phyloP scores from a whole-genome alignment of 768 basidiomycete genomes.

The Lactarius akahatsu region DNA sequence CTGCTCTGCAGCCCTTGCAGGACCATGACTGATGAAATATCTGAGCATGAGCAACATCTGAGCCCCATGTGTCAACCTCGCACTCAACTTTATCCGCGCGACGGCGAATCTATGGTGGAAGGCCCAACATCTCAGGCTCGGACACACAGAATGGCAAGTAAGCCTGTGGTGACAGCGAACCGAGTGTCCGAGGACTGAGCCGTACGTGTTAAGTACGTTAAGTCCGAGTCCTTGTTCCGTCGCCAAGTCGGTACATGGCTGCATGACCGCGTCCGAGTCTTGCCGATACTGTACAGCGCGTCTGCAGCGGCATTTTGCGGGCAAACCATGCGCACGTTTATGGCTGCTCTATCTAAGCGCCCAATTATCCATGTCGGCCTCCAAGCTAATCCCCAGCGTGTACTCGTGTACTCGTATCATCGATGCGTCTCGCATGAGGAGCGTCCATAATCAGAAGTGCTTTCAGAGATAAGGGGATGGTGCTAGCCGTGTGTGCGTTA shows the following conservation, averaged over 20 bases:
- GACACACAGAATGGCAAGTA: neutral
- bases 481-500: neutral
- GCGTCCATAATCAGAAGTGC: neutral
- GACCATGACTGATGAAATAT: too few relatives aligned
- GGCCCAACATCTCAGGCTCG: neutral
- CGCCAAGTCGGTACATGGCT: neutral
- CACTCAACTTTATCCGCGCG: too few relatives aligned
- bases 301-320: neutral
- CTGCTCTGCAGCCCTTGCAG: too few relatives aligned
- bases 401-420: neutral
- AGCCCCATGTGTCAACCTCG: too few relatives aligned
- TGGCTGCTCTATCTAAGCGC: neutral
- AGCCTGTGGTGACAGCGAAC: neutral
- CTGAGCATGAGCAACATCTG: too few relatives aligned
- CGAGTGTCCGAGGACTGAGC: neutral
- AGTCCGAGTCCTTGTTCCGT: neutral
- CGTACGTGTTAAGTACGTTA: neutral
- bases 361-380: neutral
- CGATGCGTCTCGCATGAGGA: neutral
- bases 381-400: neutral
- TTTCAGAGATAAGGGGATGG: neutral
- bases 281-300: neutral
- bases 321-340: neutral
- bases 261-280: neutral
- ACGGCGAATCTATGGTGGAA: neutral